Evolutionary conservation across 1,139 yeast genomes (phyloP), one percentile per base, ranked within the genome.

Genomic region (Kodamaea alishanica): DNA sequence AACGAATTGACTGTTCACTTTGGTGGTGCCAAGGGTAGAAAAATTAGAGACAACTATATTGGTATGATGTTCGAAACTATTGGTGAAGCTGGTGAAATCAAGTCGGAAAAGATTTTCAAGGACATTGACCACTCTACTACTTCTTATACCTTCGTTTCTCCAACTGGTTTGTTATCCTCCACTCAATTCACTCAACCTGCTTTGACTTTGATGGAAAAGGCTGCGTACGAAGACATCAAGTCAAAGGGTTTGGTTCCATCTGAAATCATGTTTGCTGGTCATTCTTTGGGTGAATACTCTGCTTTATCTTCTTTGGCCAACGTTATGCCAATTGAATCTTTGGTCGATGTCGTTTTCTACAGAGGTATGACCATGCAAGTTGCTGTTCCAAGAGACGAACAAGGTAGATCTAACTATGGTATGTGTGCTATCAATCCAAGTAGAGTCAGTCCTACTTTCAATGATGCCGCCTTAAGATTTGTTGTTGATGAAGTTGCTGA

Each of bases 291-390:
- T 73, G 99, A 92, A 69, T 92, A 92, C 67, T 92, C 97, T 52
- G 97, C 99, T 22, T 77, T 92, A 59, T 88, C 97, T 26, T 90
- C 98, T 22, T 77, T 92, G 60, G 98, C 97, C 42, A 96, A 92
- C 62, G 97, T 94, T 44, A 90, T 92, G 97, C 96, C 98, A 41
- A 90, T 94, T 57, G 98, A 94, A 71, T 85, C 95, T 7, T 77
- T 92, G 55, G 98, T 92, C 42, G 99, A 92, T 65, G 96, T 92
- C 64, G 98, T 92, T 34, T 92, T 92, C 78, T 94, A 92, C 78
- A 83, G 99, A 75, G 99, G 99, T 78, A 92, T 92, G 98, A 92
- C 99, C 35, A 92, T 92, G 98, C 98, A 92, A 76, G 98, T 92
- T 50, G 98, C 98, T 34, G 99, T 92, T 50, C 97, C 97, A 60